Evolutionary conservation across 345 rosid genomes (phyloP).

Genomic region (Brassica juncea): DNA sequence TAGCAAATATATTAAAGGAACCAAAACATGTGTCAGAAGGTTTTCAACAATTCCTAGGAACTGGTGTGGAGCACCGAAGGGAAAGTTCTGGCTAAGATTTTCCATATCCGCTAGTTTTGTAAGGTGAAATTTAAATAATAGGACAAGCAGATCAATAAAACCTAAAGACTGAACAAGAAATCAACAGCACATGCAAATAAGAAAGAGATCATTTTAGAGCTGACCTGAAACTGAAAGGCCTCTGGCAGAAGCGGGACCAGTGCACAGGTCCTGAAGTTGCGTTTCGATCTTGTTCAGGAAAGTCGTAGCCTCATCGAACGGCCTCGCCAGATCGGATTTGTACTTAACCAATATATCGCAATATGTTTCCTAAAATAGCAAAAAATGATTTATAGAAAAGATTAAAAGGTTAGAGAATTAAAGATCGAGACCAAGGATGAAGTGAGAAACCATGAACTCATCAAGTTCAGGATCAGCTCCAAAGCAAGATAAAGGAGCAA

Average conservation of each 20-base stretch:
- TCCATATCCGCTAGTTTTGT: constrained; percentile 24
- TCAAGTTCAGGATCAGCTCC: constrained; percentile 96
- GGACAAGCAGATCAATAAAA: constrained; percentile 22
- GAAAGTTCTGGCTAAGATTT: constrained; percentile 13
- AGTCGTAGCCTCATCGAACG: constrained; percentile 78
- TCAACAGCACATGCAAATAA: constrained; percentile 2
- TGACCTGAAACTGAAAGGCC: constrained; percentile 58
- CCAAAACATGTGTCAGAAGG: constrained; percentile 11
- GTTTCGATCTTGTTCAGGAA: constrained; percentile 80
- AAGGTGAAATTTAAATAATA: constrained; percentile 21
- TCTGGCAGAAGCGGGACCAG: constrained; percentile 49
- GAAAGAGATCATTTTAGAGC: constrained; percentile 22
- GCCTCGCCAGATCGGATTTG: constrained; percentile 83
- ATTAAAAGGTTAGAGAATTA: background rate
- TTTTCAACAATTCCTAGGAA: constrained; percentile 3
- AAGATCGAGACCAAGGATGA: background rate
- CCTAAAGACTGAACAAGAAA: background rate
- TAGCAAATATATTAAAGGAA: background rate
- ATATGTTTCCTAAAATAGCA: constrained; percentile 60
- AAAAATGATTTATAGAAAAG: background rate
- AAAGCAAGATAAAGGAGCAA: constrained; percentile 44
- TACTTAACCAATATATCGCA: constrained; percentile 73
- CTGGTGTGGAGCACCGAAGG: constrained; percentile 21
- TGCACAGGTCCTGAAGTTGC: constrained; percentile 85
- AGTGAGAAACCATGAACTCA: constrained; percentile 38